Percentiles rank a stretch among this genome's conserved stretches.
Conservation (phyloP, 495 filamentous ascomycete genomes). For the Coniosporium apollinis region DNA sequence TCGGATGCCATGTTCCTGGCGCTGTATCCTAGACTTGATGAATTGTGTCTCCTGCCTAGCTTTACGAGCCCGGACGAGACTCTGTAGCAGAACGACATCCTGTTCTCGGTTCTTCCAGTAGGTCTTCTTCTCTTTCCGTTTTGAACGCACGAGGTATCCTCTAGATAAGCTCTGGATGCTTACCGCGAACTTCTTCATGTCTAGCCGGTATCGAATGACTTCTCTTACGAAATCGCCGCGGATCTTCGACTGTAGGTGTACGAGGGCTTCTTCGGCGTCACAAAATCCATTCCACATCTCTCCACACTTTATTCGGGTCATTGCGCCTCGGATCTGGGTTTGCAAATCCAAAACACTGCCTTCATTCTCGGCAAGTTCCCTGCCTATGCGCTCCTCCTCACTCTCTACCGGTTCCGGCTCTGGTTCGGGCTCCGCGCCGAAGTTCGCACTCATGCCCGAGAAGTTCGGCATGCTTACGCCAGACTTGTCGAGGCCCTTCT, state of each 20-base stretch:
- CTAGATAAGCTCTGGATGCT: conserved; percentile 62
- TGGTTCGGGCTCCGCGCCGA: conserved; percentile 62
- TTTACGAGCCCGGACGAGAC: conserved; percentile 60
- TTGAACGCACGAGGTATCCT: conserved; percentile 59
- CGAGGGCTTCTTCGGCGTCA: conserved; percentile 62
- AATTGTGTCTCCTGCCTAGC: conserved; percentile 49
- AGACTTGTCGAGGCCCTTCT: conserved; percentile 88
- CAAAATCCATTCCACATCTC: conserved; percentile 78
- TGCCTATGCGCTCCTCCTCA: conserved; percentile 75
- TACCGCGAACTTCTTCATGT: conserved; percentile 61
- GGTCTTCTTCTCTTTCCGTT: conserved; percentile 40
- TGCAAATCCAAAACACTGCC: conserved; percentile 61
- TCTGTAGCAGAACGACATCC: conserved; percentile 69
- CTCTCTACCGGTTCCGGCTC: conserved; percentile 64
- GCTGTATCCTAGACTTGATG: conserved; percentile 42
- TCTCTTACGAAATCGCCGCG: conserved; percentile 67
- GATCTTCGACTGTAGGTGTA: conserved; percentile 69
- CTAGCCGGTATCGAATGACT: conserved; percentile 57
- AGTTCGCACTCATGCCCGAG: conserved; percentile 87
- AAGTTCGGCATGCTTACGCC: conserved; percentile 96
- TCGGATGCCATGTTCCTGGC: conserved; percentile 39
- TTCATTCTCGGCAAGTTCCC: conserved; percentile 67
- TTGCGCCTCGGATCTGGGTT: conserved; percentile 66
- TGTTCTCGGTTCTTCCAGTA: conserved; percentile 54
- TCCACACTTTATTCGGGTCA: conserved; percentile 61